Conservation (phyloP, 2,329 filamentous ascomycete genomes). For the Madurella fahalii region DNA sequence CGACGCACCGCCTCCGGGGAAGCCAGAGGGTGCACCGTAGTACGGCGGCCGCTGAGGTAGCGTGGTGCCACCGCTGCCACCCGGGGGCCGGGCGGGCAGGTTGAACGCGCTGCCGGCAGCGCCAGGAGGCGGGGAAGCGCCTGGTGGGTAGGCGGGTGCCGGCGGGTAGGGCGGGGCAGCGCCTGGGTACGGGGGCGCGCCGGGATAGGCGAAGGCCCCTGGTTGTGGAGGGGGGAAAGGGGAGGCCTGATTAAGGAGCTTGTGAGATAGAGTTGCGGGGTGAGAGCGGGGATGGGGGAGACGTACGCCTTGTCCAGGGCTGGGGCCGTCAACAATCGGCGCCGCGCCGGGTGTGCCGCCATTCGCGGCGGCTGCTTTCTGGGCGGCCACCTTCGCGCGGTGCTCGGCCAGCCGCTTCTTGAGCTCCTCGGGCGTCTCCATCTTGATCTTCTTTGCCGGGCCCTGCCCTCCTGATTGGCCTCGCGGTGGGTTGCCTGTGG, state of each 20-base stretch:
- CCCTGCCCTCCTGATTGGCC: slow-evolving; percentile 55
- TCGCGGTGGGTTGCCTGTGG: slow-evolving; percentile 78
- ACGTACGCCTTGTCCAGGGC: slow-evolving; percentile 56
- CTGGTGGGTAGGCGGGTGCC: slow-evolving; percentile 33
- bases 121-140: slow-evolving; percentile 35
- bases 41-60: slow-evolving; percentile 32
- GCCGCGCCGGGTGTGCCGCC: slow-evolving; percentile 52
- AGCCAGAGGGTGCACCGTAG: slow-evolving; percentile 28
- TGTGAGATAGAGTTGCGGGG: background rate
- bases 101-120: slow-evolving; percentile 35
- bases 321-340: slow-evolving; percentile 43
- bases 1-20: slow-evolving; percentile 34
- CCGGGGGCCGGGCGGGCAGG: slow-evolving; percentile 45
- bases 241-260: slow-evolving; percentile 33
- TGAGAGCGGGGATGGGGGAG: background rate
- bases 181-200: slow-evolving; percentile 3
- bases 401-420: slow-evolving; percentile 77
- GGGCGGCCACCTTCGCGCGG: slow-evolving; percentile 63
- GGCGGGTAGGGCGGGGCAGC: slow-evolving; percentile 28
- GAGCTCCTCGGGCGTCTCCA: slow-evolving; percentile 72
- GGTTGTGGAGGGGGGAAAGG: slow-evolving; percentile 42
- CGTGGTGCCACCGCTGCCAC: slow-evolving; percentile 26
- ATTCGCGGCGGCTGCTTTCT: slow-evolving; percentile 52
- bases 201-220: slow-evolving; percentile 11
- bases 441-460: slow-evolving; percentile 65